These are phyloP conservation scores for Aristolochia fimbriata DNA, from an alignment of 164 flowering plant species.

Conservation along the genomic window DNA sequence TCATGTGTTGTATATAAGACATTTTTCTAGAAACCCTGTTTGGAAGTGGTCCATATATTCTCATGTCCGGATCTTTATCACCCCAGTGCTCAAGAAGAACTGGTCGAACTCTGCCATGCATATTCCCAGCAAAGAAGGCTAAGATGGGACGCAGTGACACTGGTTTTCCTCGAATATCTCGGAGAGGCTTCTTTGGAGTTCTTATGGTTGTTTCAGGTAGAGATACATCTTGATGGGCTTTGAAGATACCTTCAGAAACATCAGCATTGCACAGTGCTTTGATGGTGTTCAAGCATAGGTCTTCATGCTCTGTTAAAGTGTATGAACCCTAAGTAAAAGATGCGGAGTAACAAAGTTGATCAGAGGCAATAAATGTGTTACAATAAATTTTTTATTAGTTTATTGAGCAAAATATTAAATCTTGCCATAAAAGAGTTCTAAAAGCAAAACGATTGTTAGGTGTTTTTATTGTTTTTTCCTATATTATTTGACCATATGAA, in stretches of 20 bases:
- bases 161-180: slow-evolving; percentile 17
- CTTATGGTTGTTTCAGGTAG: slow-evolving; percentile 18
- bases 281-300: slow-evolving; percentile 15
- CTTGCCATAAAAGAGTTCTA: too few relatives aligned
- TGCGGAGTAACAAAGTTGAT: background rate
- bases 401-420: too few relatives aligned
- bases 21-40: slow-evolving; percentile 10
- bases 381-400: too few relatives aligned
- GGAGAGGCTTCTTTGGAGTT: slow-evolving; percentile 14
- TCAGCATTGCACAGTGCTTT: slow-evolving; percentile 24
- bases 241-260: slow-evolving; percentile 16
- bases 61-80: slow-evolving; percentile 18
- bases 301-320: slow-evolving; percentile 13
- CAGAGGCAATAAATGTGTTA: background rate
- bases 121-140: slow-evolving; percentile 21
- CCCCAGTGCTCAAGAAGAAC: slow-evolving; percentile 8
- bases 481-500: too few relatives aligned
- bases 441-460: too few relatives aligned
- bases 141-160: slow-evolving; percentile 14
- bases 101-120: slow-evolving; percentile 21
- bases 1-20: slow-evolving; percentile 15
- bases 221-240: slow-evolving; percentile 14
- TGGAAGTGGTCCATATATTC: slow-evolving; percentile 19
- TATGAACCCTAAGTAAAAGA: slow-evolving; percentile 14
- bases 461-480: too few relatives aligned